Evolutionary conservation across 106 monocot genomes (phyloP).

Genomic region (Phalaenopsis equestris): DNA sequence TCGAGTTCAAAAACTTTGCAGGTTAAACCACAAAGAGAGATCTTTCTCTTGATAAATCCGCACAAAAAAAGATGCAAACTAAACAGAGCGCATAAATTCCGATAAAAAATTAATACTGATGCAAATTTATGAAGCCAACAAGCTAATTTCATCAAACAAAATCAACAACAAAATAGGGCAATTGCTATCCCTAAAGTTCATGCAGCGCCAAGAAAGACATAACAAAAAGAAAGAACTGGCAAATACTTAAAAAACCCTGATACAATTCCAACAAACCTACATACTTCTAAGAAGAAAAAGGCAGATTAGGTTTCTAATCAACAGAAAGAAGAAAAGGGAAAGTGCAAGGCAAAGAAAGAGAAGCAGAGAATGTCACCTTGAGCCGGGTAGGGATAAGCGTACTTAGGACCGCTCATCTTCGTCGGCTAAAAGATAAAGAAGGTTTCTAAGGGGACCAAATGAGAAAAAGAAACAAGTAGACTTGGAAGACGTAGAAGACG

Average conservation of each 20-base stretch:
- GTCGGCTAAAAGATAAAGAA: background rate
- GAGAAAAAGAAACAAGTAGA: background rate
- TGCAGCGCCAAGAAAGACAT: background rate
- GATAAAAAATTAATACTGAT: background rate
- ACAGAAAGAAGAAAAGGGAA: background rate
- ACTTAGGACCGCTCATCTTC: conserved; percentile 55
- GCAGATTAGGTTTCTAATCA: background rate
- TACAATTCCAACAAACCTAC: background rate
- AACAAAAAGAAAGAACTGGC: background rate
- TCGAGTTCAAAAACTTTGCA: background rate
- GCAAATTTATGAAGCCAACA: background rate
- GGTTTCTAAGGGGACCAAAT: background rate
- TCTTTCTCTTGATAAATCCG: background rate
- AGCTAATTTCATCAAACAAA: background rate
- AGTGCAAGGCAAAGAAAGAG: background rate
- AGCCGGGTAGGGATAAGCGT: conserved; percentile 72
- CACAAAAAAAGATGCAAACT: background rate
- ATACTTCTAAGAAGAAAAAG: background rate
- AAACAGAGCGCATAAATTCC: background rate
- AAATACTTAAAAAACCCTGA: background rate
- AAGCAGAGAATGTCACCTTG: conserved; percentile 35
- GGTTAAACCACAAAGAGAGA: background rate
- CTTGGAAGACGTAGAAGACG: too few relatives aligned
- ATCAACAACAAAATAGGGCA: background rate
- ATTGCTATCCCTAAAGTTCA: background rate